Conservation (phyloP, 257 asterid species). For the Plectranthus barbatus region DNA sequence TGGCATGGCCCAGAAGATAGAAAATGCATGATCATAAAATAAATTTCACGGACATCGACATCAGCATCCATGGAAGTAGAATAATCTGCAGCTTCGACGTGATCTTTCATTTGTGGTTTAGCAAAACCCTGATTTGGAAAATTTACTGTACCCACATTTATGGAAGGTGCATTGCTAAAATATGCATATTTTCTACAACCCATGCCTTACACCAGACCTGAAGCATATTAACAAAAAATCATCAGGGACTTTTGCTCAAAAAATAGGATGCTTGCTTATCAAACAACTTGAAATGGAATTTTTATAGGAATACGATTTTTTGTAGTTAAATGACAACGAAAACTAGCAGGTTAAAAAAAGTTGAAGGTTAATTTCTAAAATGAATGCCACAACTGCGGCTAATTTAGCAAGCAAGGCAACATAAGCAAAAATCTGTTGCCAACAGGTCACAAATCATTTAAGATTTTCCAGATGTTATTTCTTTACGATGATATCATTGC, state of each 20-base stretch:
- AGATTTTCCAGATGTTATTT: constrained; percentile 3
- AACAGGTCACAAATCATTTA: neutral
- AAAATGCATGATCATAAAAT: constrained; percentile 87
- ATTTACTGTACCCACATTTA: constrained; percentile 35
- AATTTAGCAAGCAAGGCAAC: neutral
- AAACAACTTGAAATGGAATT: constrained; percentile 7
- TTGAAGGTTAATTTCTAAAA: neutral
- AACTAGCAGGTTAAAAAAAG: neutral
- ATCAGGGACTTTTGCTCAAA: constrained; percentile 11
- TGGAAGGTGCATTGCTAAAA: constrained; percentile 30
- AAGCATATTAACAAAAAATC: constrained; percentile 21
- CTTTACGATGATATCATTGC: neutral
- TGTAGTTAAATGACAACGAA: neutral
- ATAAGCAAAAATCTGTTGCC: neutral
- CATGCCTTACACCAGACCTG: constrained; percentile 44
- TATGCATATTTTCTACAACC: constrained; percentile 42
- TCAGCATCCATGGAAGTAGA: constrained; percentile 46
- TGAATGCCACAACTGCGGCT: neutral
- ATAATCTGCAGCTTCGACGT: constrained; percentile 36
- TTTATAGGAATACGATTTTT: too few relatives aligned
- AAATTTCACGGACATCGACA: constrained; percentile 74
- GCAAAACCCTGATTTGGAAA: constrained; percentile 36
- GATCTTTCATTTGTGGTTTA: constrained; percentile 44
- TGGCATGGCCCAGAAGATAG: constrained; percentile 91
- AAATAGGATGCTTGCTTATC: neutral